Percentiles rank a stretch among this genome's conserved stretches.
These are phyloP conservation scores for Cryptococcus sp. DNA, from an alignment of 1,284 basidiomycete species.

Conservation along the genomic window DNA sequence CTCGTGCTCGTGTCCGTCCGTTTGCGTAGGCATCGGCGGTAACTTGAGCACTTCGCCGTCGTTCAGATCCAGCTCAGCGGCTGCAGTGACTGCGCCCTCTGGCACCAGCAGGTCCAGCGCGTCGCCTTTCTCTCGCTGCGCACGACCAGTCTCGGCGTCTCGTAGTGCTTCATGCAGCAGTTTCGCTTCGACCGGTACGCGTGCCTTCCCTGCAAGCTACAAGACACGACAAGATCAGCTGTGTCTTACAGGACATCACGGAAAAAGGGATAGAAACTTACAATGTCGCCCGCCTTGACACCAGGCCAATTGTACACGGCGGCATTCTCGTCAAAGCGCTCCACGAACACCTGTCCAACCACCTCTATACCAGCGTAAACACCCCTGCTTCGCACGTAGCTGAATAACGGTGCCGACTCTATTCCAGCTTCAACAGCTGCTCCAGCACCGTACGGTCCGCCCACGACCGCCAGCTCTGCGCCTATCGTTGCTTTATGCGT, in stretches of 20 bases:
- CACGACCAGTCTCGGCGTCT: slow-evolving; percentile 59
- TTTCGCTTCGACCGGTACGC: slow-evolving; percentile 54
- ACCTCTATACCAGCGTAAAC: slow-evolving; percentile 57
- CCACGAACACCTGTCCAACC: slow-evolving; percentile 56
- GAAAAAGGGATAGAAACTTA: slow-evolving; percentile 24
- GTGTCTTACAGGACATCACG: not conserved
- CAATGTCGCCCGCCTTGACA: slow-evolving; percentile 54
- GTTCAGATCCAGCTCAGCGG: slow-evolving; percentile 25
- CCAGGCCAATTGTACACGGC: slow-evolving; percentile 54
- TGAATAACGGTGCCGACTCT: slow-evolving; percentile 54
- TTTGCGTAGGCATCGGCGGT: slow-evolving; percentile 55
- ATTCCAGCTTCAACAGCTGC: slow-evolving; percentile 56
- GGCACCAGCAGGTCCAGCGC: slow-evolving; percentile 44
- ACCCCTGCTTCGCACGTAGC: slow-evolving; percentile 53
- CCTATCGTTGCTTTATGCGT: slow-evolving; percentile 59
- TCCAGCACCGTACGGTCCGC: slow-evolving; percentile 59
- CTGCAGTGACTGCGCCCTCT: slow-evolving; percentile 10
- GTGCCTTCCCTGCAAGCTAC: slow-evolving; percentile 54
- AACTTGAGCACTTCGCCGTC: slow-evolving; percentile 56
- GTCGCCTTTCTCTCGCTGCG: slow-evolving; percentile 52
- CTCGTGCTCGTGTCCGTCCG: slow-evolving; percentile 47
- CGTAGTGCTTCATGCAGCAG: slow-evolving; percentile 54
- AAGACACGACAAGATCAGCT: not conserved
- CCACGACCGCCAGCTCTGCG: slow-evolving; percentile 57
- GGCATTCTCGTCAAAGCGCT: slow-evolving; percentile 53